Evolutionary conservation across 805 yeast species (phyloP).

Genomic region (Cyberlindnera meyerae): DNA sequence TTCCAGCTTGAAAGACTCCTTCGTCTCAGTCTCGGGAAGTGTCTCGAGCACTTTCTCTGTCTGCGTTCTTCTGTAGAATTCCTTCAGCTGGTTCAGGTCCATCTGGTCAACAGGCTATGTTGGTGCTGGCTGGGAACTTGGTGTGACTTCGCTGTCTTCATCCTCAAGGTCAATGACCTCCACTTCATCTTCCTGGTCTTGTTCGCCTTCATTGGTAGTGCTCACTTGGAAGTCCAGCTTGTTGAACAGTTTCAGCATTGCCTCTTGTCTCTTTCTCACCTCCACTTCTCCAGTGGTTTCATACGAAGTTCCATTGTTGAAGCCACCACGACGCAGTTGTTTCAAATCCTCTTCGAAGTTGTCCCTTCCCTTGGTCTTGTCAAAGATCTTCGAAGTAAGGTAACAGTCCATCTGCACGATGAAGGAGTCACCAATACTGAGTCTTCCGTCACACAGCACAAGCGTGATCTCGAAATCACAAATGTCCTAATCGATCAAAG

Average conservation of each 20-base stretch:
- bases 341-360: constrained; percentile 21
- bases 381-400: constrained; percentile 36
- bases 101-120: constrained; percentile 35
- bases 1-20: constrained; percentile 46
- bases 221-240: constrained; percentile 34
- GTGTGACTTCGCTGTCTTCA: constrained; percentile 24
- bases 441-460: constrained; percentile 50
- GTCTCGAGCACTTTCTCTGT: constrained; percentile 49
- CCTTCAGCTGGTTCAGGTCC: constrained; percentile 66
- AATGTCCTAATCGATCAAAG: constrained; percentile 52
- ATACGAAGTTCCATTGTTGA: constrained; percentile 18
- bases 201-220: constrained; percentile 13
- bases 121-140: no score
- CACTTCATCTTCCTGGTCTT: constrained; percentile 14
- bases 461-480: constrained; percentile 54
- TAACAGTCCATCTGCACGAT: constrained; percentile 64
- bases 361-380: constrained; percentile 10
- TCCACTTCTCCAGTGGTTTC: constrained; percentile 53
- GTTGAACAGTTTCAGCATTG: constrained; percentile 52
- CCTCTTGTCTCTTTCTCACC: constrained; percentile 48
- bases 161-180: constrained; percentile 34
- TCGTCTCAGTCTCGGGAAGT: constrained; percentile 55
- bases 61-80: constrained; percentile 70
- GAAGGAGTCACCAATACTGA: constrained; percentile 75
- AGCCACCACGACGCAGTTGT: constrained; percentile 11